Evolutionary conservation across 805 yeast genomes (phyloP).

Genomic region (Candida fluviatilis): DNA sequence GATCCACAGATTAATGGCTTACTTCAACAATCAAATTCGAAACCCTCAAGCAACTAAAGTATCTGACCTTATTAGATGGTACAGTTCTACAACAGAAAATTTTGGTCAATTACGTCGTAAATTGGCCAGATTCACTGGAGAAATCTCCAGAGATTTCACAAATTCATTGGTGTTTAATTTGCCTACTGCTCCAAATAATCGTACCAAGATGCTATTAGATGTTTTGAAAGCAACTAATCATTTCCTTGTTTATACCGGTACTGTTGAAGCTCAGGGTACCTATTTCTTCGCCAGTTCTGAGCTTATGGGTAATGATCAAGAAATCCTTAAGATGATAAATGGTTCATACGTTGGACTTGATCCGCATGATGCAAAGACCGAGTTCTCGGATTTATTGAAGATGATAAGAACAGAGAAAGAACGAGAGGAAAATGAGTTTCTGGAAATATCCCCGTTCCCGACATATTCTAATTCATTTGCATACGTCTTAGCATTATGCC

Average conservation of each 20-base stretch:
- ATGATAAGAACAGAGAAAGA: slow-evolving; percentile 14
- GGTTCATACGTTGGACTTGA: slow-evolving; percentile 39
- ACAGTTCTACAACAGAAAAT: slow-evolving; percentile 61
- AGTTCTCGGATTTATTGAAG: slow-evolving; percentile 25
- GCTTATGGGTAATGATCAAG: slow-evolving; percentile 37
- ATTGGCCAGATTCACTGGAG: slow-evolving; percentile 69
- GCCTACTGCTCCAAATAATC: slow-evolving; percentile 37
- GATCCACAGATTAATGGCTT: slow-evolving; percentile 62
- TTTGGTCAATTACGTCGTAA: slow-evolving; percentile 77
- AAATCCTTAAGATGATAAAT: slow-evolving; percentile 33
- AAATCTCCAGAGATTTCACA: slow-evolving; percentile 64
- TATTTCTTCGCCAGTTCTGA: slow-evolving; percentile 75
- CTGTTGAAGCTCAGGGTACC: slow-evolving; percentile 68
- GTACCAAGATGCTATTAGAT: slow-evolving; percentile 49
- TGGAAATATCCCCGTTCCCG: slow-evolving; percentile 12
- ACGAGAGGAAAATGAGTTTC: slow-evolving; percentile 14
- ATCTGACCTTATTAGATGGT: slow-evolving; percentile 55
- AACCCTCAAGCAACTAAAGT: slow-evolving; percentile 49
- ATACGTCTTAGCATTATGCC: slow-evolving; percentile 69
- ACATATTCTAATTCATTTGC: slow-evolving; percentile 33
- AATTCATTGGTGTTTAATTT: slow-evolving; percentile 65
- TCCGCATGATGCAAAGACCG: slow-evolving; percentile 19
- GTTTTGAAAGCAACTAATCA: slow-evolving; percentile 64
- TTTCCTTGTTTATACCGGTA: slow-evolving; percentile 70
- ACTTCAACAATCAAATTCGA: slow-evolving; percentile 64